Evolutionary conservation across 2,329 filamentous ascomycete genomes (phyloP), one percentile per base, ranked within the genome.

Genomic region (Orbilia ellipsospora): DNA sequence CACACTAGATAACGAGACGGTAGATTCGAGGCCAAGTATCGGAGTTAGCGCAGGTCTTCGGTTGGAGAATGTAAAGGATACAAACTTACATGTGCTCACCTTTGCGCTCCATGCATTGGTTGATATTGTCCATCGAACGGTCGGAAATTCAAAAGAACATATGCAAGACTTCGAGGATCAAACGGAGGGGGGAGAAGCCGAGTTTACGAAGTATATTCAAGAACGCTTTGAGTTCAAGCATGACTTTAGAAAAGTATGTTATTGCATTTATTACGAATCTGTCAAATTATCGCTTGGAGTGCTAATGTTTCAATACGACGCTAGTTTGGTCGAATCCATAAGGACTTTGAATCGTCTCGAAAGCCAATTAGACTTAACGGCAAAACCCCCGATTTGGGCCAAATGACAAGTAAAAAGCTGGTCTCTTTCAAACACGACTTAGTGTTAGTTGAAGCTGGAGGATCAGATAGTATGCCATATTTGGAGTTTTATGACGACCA

Each of bases 291-390:
- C 10, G 8, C 31, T 10, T 10, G 10, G 10, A 36, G 31, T 7
- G 8, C 31, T 36, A 36, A 36, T 10, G 10, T 1, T 36, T 7
- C 10, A 36, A 2, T 2, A 7, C 44, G 16, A 48, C 44, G 1
- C 2, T 15, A 72, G 67, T 72, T 72, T 23, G 67, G 67, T 31
- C 42, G 18, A 23, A 28, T 72, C 23, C 12, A 60, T 6, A 36
- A 42, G 15, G 56, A 72, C 52, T 72, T 72, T n/a, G 67, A 72
- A 18, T 10, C 16, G 0, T 54, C n/a, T 44, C 7, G 31, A 8
- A 36, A 36, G n/a, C 28, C 23, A 7, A 54, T 10, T n/a, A 8
- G 40, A 23, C 7, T 15, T 15, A 28, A 23, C 4, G 7, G 23
- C 4, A 18, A 20, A 4, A 4, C 13, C 15, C 18, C 18, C 8